These are phyloP conservation scores for Globisporangium mamillatum DNA, from an alignment of 352 stramenopile genomes.

Conservation along the genomic window DNA sequence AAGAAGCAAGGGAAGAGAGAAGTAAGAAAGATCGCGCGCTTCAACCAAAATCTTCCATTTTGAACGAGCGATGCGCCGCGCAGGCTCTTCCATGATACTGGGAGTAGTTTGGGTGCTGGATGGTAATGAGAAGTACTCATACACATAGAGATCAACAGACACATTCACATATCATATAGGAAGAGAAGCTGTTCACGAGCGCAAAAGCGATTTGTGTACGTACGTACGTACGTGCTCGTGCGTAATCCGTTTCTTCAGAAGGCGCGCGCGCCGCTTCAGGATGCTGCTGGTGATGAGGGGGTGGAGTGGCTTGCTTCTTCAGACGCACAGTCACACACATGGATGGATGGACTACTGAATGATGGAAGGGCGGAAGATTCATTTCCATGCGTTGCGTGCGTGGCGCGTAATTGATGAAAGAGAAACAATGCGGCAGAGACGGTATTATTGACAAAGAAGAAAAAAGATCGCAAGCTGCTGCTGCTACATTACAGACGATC, in stretches of 20 bases:
- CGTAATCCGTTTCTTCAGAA: no score
- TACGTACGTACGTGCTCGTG: no score
- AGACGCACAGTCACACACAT: background rate
- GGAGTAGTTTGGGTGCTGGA: no score
- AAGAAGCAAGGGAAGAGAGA: background rate
- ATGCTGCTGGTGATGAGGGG: no score
- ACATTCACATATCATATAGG: no score
- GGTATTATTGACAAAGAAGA: background rate
- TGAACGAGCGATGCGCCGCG: background rate
- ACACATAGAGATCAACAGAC: no score
- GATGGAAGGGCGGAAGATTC: background rate
- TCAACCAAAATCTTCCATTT: background rate
- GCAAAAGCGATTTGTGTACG: no score
- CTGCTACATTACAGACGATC: background rate
- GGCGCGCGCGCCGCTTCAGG: no score
- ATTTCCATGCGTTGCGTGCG: background rate
- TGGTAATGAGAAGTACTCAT: no score
- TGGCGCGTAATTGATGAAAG: background rate
- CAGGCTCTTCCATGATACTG: background rate
- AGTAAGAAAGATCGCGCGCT: conserved; percentile 5
- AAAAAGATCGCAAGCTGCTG: background rate
- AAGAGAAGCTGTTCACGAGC: no score
- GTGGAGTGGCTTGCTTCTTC: background rate
- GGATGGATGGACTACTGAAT: background rate
- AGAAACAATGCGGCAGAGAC: background rate